phyloP scores from a whole-genome alignment of 2,329 filamentous ascomycete genomes.

The Pseudocercospora macadamiae region DNA sequence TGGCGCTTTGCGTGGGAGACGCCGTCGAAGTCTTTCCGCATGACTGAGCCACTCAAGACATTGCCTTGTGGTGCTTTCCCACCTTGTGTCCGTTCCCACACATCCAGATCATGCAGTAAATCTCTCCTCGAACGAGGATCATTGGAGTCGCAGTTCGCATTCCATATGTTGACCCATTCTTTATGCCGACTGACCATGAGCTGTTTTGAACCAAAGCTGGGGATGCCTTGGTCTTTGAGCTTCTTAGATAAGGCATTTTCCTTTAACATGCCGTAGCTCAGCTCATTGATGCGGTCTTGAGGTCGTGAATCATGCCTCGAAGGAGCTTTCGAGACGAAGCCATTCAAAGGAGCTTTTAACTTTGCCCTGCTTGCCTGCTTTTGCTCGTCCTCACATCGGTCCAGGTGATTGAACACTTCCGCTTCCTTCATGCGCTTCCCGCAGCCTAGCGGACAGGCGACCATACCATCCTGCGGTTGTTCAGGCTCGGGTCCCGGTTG shows the following conservation, averaged over 20 bases:
- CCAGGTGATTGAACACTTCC: constrained; percentile 78
- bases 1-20: constrained; percentile 74
- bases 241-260: constrained; percentile 79
- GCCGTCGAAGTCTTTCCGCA: constrained; percentile 87
- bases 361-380: constrained; percentile 31
- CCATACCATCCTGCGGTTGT: constrained; percentile 69
- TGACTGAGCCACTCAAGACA: constrained; percentile 56
- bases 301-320: constrained; percentile 39
- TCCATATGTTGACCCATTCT: constrained; percentile 95
- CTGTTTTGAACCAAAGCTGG: constrained; percentile 66
- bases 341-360: constrained; percentile 26
- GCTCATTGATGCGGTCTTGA: constrained; percentile 70
- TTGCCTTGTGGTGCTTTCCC: constrained; percentile 54
- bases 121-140: constrained; percentile 70
- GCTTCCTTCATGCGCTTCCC: constrained; percentile 75
- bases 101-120: constrained; percentile 75
- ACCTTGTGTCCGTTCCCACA: constrained; percentile 85
- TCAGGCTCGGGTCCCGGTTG: constrained; percentile 37
- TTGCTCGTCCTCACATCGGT: constrained; percentile 60
- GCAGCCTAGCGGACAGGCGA: constrained; percentile 81
- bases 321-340: constrained; percentile 14
- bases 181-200: constrained; percentile 79
- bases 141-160: constrained; percentile 90
- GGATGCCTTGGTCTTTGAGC: constrained; percentile 76
- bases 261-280: constrained; percentile 87